phyloP scores from a whole-genome alignment of 108 stramenopile genomes.

The Cyclotella choctawhatcheeana region DNA sequence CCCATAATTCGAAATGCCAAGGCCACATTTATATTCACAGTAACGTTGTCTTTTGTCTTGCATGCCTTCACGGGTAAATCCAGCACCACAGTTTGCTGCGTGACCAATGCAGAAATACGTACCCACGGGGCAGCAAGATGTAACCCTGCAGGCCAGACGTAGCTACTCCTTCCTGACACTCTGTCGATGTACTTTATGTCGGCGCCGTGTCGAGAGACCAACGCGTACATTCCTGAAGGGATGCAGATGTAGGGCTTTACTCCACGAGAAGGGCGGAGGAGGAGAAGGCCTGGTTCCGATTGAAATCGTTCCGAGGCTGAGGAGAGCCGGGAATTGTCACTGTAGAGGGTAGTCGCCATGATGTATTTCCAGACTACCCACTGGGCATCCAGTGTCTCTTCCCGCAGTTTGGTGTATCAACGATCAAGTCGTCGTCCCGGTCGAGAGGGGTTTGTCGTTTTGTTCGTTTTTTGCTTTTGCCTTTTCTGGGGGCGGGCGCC shows the following conservation, averaged over 20 bases:
- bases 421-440: too few species aligned
- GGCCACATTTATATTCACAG: slow-evolving; percentile 54
- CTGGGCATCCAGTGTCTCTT: too few species aligned
- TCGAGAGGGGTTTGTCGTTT: too few species aligned
- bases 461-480: too few species aligned
- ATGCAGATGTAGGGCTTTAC: slow-evolving; percentile 11
- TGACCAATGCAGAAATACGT: slow-evolving; percentile 48
- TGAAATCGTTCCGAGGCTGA: slow-evolving; percentile 13
- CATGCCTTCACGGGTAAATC: slow-evolving; percentile 62
- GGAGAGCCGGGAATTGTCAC: slow-evolving; percentile 13
- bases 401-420: too few species aligned
- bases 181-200: slow-evolving; percentile 38
- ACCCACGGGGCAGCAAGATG: slow-evolving; percentile 55
- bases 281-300: slow-evolving; percentile 20
- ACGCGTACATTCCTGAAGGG: slow-evolving; percentile 41
- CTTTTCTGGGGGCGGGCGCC: too few species aligned
- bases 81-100: slow-evolving; percentile 55
- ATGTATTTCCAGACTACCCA: too few species aligned
- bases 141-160: slow-evolving; percentile 58
- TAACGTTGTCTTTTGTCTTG: slow-evolving; percentile 56
- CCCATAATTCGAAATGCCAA: slow-evolving; percentile 62
- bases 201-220: slow-evolving; percentile 55
- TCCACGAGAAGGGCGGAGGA: slow-evolving; percentile 21
- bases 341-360: slow-evolving; percentile 19
- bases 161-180: slow-evolving; percentile 7